Evolutionary conservation across 2,329 filamentous ascomycete genomes (phyloP), one percentile per base, ranked within the genome.

Genomic region (Stemphylium vesicarium): DNA sequence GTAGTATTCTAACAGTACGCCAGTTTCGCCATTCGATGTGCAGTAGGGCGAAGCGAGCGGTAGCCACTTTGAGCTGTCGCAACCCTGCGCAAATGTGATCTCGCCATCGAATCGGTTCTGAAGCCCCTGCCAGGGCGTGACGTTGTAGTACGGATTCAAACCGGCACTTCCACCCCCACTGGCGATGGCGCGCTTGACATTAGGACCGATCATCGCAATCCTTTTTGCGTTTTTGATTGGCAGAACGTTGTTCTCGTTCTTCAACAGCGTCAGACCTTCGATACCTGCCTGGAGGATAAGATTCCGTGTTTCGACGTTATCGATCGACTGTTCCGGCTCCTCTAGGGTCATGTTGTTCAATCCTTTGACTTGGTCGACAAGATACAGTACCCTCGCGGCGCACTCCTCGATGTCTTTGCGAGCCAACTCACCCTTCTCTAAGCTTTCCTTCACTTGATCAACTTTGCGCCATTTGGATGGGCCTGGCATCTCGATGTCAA

Each of bases 121-220:
- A 56, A 89, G 87, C 63, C 86, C 87, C 39, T 88, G 85, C 45
- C 86, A 79, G 0, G 87, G 87, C 9, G 87, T 79, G 2, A 85
- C 87, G 60, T 80, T 86, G 71, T 89, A 89, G 72, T 89, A 89
- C 0, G 87, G 85, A 68, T 88, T 88, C 42, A 89, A 75, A 59
- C 84, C 87, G 15, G 87, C 87, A 65, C 86, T 89, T 44, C 87
- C 87, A 36, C 87, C 87, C 44, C 87, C 87, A 13, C 84, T 85
- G n/a, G 85, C 86, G 59, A 89, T 88, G 0, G 86, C 84, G 50
- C 85, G 78, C 68, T 88, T 87, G 16, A 85, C 86, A 57, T 89
- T 89, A 1, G 86, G 86, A 0, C 87, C 87, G 46, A 89, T 88
- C 54, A 89, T 80, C 3, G 86, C 87, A 52, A 89, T 81, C 67